Conservation (phyloP, 257 asterid genomes). For the Petrea volubilis region DNA sequence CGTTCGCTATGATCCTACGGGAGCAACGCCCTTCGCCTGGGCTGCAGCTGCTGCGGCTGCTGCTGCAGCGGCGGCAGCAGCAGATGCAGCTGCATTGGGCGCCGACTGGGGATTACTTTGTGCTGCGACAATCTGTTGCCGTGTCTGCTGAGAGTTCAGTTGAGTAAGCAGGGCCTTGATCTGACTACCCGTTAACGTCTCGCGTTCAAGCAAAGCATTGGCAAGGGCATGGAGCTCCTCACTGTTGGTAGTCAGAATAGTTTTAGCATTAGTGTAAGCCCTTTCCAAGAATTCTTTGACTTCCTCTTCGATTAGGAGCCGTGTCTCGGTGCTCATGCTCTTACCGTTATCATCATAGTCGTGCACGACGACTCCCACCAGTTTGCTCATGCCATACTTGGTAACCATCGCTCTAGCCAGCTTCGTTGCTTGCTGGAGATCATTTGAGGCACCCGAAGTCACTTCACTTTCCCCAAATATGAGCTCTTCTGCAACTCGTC, state of each 20-base stretch:
- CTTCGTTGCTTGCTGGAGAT: conserved; percentile 56
- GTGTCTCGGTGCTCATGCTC: conserved; percentile 80
- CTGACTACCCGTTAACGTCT: conserved; percentile 65
- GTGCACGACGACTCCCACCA: conserved; percentile 66
- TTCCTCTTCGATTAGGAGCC: conserved; percentile 67
- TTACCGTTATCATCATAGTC: conserved; percentile 60
- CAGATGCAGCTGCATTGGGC: conserved; percentile 55
- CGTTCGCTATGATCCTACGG: conserved; percentile 58
- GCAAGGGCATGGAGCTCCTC: conserved; percentile 75
- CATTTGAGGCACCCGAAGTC: conserved; percentile 72
- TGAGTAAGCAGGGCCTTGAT: conserved; percentile 53
- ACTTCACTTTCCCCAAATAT: conserved; percentile 73
- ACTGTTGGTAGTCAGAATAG: conserved; percentile 47
- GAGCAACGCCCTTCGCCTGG: conserved; percentile 60
- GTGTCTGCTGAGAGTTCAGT: conserved; percentile 34
- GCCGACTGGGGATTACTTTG: conserved; percentile 30
- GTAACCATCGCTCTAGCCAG: conserved; percentile 80
- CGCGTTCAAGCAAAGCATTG: conserved; percentile 65
- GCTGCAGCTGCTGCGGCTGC: conserved; percentile 70
- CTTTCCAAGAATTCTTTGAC: conserved; percentile 47
- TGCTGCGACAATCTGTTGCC: conserved; percentile 26
- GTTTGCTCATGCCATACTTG: conserved; percentile 65
- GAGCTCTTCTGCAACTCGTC: conserved; percentile 80
- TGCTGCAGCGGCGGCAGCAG: conserved; percentile 51
- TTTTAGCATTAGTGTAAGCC: conserved; percentile 65